These are phyloP conservation scores for Aspergillus baeticus DNA, from an alignment of 495 filamentous ascomycete species.

Conservation along the genomic window DNA sequence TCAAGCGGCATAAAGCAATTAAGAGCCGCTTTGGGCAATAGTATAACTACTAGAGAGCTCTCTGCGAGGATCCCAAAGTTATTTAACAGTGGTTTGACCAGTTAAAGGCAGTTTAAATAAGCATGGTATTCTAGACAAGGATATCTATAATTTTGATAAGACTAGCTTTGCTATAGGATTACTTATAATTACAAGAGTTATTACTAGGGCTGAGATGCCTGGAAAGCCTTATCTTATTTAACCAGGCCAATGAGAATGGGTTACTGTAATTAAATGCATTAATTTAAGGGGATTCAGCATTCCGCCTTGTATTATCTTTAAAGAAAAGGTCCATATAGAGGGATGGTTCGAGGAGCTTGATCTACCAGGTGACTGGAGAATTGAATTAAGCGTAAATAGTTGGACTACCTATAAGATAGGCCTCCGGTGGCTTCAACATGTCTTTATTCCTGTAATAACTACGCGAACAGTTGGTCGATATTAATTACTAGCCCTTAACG, in stretches of 20 bases:
- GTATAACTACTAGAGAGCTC: slow-evolving; percentile 12
- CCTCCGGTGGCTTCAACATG: slow-evolving; percentile 17
- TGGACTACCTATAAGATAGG: slow-evolving; percentile 33
- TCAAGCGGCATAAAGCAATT: slow-evolving; percentile 26
- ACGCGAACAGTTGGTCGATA: neutral
- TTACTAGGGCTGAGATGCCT: slow-evolving; percentile 20
- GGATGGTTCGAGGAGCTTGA: neutral
- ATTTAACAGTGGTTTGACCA: slow-evolving; percentile 36
- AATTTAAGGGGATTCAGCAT: slow-evolving; percentile 22
- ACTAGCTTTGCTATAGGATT: slow-evolving; percentile 42
- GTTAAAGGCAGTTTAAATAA: slow-evolving; percentile 29
- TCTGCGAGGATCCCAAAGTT: slow-evolving; percentile 36
- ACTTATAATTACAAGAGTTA: slow-evolving; percentile 26
- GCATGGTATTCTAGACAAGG: slow-evolving; percentile 34
- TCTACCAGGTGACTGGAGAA: slow-evolving; percentile 5
- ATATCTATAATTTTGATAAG: slow-evolving; percentile 51
- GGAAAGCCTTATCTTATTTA: slow-evolving; percentile 26
- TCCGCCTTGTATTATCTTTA: slow-evolving; percentile 8
- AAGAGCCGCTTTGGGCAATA: slow-evolving; percentile 23
- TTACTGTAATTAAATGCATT: slow-evolving; percentile 36
- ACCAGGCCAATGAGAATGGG: slow-evolving; percentile 40
- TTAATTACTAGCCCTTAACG: slow-evolving; percentile 12
- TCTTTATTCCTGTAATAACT: slow-evolving; percentile 14
- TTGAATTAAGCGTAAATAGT: slow-evolving; percentile 12
- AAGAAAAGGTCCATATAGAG: neutral